Percentiles rank a stretch among this genome's conserved stretches.
phyloP scores from a whole-genome alignment of 2,329 filamentous ascomycete species.

The Scorias spongiosa region DNA sequence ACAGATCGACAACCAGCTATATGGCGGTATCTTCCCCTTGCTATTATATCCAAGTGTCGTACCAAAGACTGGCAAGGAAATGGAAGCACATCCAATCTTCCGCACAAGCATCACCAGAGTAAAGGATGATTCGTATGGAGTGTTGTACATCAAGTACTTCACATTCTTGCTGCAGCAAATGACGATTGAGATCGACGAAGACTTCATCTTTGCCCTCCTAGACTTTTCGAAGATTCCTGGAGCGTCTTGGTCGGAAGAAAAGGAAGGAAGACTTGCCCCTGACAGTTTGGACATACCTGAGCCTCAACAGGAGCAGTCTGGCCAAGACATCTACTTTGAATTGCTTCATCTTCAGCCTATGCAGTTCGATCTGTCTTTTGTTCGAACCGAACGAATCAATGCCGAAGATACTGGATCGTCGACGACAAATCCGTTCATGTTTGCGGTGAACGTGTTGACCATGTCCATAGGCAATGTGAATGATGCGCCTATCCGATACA shows the following conservation, averaged over 20 bases:
- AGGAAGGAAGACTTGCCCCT: conserved; percentile 76
- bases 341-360: conserved; percentile 93
- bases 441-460: conserved; percentile 94
- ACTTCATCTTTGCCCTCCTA: conserved; percentile 90
- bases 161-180: conserved; percentile 90
- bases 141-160: conserved; percentile 96
- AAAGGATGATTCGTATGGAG: conserved; percentile 96
- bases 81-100: conserved; percentile 88
- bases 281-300: conserved; percentile 85
- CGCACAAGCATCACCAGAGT: conserved; percentile 84
- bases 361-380: conserved; percentile 94
- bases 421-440: conserved; percentile 89
- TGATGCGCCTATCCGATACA: conserved; percentile 85
- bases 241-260: conserved; percentile 70
- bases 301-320: conserved; percentile 66
- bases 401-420: conserved; percentile 79
- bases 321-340: conserved; percentile 96
- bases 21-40: conserved; percentile 95
- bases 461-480: conserved; percentile 99
- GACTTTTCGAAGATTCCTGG: conserved; percentile 91
- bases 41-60: conserved; percentile 95
- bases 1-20: conserved; percentile 95
- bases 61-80: conserved; percentile 89
- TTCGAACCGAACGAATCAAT: conserved; percentile 90
- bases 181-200: conserved; percentile 94